Evolutionary conservation across 1,284 basidiomycete genomes (phyloP), one percentile per base, ranked within the genome.

Genomic region (Pyrrhoderma lamaoense): DNA sequence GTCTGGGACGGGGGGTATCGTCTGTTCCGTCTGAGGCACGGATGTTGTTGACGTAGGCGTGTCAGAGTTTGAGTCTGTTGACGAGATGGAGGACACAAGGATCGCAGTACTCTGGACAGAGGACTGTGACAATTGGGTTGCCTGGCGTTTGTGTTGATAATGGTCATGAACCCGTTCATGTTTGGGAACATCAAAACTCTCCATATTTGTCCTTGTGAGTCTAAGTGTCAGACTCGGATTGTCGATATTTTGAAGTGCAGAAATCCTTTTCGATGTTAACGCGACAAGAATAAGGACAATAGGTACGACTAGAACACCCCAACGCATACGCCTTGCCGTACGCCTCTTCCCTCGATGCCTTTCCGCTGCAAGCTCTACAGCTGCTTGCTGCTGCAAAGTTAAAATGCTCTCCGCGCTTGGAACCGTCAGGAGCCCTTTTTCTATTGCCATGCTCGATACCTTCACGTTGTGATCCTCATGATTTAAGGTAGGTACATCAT

Each of bases 271-370:
- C 16, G 77, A 77, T 14, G 71, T 75, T 8, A 68, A 60, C 3
- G 78, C 76, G 53, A 85, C 71, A 39, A 79, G 53, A 34, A 80
- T 61, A 47, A 86, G 70, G 19, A 69, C 57, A 8, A 79, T 56
- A 9, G 82, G 82, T 1, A 82, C 70, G 35, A 80, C 56, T 39
- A 85, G 56, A 44, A 80, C 69, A 2, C 73, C 67, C 72, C 72
- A 76, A 57, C 67, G 65, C 56, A 70, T 72, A 21, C 71, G 66
- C 27, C 72, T 70, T 8, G 68, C 71, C 13, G 64, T 65, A 16
- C 66, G 65, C 47, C 64, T 70, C 62, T 77, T 80, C 53, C 61
- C 52, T n/a, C 58, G 49, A 45, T 45, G 22, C 44, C 45, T 50
- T 47, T 59, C 51, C 8, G 52, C 56, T 39, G 34, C 55, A 51